Evolutionary conservation across 352 stramenopile species (phyloP), one percentile per base, ranked within the genome.

Genomic region (Pythium rhizo-oryzae): DNA sequence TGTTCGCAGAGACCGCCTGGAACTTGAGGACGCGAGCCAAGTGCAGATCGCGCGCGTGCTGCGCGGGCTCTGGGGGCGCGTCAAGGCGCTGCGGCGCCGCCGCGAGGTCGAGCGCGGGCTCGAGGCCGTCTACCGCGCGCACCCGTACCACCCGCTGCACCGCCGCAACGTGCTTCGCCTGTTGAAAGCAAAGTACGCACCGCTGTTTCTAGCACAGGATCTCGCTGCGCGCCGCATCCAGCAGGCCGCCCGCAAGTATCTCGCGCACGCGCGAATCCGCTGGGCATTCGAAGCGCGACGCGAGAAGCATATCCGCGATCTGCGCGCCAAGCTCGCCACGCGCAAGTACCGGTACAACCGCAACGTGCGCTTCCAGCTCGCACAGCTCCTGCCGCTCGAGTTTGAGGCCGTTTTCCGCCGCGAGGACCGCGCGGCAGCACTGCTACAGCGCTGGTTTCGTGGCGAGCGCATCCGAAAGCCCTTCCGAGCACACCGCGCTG

Each of bases 301-400:
- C 35, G 56, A 65, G n/a, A 82, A 79, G 43, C 49, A 68, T 18
- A 51, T 91, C 39, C 71, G 70, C 9, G 71, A 85, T 0, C 68
- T 93, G 9, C 77, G 87, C n/a, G 75, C 67, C 70, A 91, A 91
- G 57, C 63, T 82, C 23, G 65, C 66, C 24, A 90, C 83, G 37
- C 76, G 70, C n/a, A 91, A 90, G 71, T 91, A 91, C 62, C 81
- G 76, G 13, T 90, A 89, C 78, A 87, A 89, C 35, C 73, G 71
- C 21, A 64, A 69, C 35, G 69, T 93, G 25, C 82, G 84, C 3
- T 71, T 65, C 25, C 74, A 89, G 46, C 47, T 93, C 23, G 76
- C 65, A 8, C 56, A 79, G 30, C 60, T 80, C n/a, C 62, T 87
- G 0, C 84, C 81, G 0, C 61, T 77, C 13, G 72, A 86, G 53